Evolutionary conservation across 495 filamentous ascomycete species (phyloP), one percentile per base, ranked within the genome.

Genomic region (Penicillium tannophilum): DNA sequence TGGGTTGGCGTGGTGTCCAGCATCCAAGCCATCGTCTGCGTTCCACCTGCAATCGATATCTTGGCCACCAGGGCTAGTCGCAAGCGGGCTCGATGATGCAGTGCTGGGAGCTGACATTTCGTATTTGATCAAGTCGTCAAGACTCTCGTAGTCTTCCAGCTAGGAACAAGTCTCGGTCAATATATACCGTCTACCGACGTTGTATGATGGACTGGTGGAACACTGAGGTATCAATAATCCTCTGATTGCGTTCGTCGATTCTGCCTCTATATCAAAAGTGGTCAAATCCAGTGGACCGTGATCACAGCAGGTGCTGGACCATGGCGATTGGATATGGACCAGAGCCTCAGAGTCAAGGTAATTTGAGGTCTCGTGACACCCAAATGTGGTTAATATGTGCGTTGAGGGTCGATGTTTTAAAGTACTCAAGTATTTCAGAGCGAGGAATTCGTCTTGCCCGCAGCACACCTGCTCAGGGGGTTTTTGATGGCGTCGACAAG

Each of bases 41-140:
- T 30, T 54, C 12, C 36, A 44, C 1, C 39, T 42, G 9, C 24
- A 26, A 28, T 24, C 17, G 8, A 24, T 26, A 23, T 53, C 3
- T 16, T 53, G 3, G 10, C 19, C 39, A 20, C 19, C 11, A 10
- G 39, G 24, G 19, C 52, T 54, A 19, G 10, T 54, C 3, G 35
- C 52, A 36, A 16, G 52, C 16, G 52, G 41, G 11, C 50, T 52
- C n/a, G 50, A 36, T 10, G 49, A 39, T 14, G 49, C 35, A 16
- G 49, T 52, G 11, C 24, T 49, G 30, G 14, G 14, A 31, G 26
- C 46, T 1, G 46, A 49, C 46, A 49, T 49, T n/a, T n/a, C 20
- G 46, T 5, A 8, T 31, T 2, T 24, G 2, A 2, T 6, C 9
- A 9, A 20, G 7, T 45, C 17, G n/a, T n/a, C 12, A 9, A 4